Base-by-base conservation (phyloP, 2,329 filamentous ascomycete genomes). In the Byssoonygena ceratinophila region DNA sequence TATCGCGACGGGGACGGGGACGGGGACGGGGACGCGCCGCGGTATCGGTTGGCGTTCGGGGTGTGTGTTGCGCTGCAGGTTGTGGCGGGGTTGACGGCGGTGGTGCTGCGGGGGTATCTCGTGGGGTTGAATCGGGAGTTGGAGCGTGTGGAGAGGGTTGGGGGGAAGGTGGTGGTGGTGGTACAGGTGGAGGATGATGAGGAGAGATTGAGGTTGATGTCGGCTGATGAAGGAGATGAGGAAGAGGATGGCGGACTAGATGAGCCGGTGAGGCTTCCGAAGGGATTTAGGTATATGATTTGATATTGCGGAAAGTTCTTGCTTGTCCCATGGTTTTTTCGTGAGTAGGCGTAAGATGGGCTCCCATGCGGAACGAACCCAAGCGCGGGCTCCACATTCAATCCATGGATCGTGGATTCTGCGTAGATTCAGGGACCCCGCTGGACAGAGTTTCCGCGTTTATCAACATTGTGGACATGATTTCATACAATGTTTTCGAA, bases 241-340 rank as follows among this genome's bases (percentile, higher is more conserved):
- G 76, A 79, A 59, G 74, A 74, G 0, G 71, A 78, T 40, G 71
- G 73, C 55, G 57, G 78, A 53, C 72, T 29, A n/a, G n/a, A n/a
- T 68, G 0, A 69, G 71, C 9, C 77, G 32, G 68, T 76, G 50
- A 63, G 64, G 46, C 55, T 78, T 64, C 76, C 79, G 63, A 76
- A 75, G 65, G 77, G 76, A 1, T 80, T 77, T 63, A 65, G 77
- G 29, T 80, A 75, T 59, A 49, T 49, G 46, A 39, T 49, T 27
- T 49, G 36, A 41, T 2, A n/a, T 25, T 43, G 22, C 37, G n/a
- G 8, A 25, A n/a, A n/a, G n/a, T 23, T 39, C n/a, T 18, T 25
- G 16, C 39, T 3, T 8, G 6, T 18, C 37, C n/a, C n/a, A 40
- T 40, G n/a, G n/a, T n/a, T n/a, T n/a, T n/a, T n/a, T n/a, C n/a